A percentile compares a stretch with the other conserved stretches of the same genome.
These are phyloP conservation scores for Penicillium bovifimosum DNA, from an alignment of 495 filamentous ascomycete genomes.

Conservation along the genomic window DNA sequence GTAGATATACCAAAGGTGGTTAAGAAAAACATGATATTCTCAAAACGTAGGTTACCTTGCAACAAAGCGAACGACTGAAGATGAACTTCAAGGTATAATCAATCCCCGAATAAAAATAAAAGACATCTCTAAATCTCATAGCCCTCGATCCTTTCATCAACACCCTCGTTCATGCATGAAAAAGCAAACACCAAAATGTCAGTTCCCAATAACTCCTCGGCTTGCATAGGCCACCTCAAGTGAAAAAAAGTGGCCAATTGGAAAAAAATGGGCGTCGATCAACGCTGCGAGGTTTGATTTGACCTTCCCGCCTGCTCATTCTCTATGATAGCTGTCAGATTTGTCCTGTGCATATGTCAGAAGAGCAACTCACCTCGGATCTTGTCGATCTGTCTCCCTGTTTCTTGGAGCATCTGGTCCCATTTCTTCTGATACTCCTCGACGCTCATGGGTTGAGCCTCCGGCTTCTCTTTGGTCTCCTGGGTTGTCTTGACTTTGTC, in stretches of 20 bases:
- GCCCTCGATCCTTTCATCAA: neutral
- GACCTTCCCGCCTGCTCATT: slow-evolving; percentile 17
- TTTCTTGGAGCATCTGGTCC: slow-evolving; percentile 24
- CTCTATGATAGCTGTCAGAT: slow-evolving; percentile 15
- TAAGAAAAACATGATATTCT: neutral
- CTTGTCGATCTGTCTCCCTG: slow-evolving; percentile 19
- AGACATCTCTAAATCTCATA: neutral
- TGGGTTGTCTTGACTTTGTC: slow-evolving; percentile 6
- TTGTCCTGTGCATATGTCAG: slow-evolving; percentile 15
- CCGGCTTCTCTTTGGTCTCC: neutral
- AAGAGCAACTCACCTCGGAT: slow-evolving; percentile 20
- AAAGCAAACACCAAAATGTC: neutral
- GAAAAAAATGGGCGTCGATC: neutral
- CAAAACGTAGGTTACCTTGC: neutral
- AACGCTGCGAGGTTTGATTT: slow-evolving; percentile 1
- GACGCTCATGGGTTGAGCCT: slow-evolving; percentile 7
- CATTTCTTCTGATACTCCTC: slow-evolving; percentile 23
- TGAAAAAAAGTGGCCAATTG: neutral
- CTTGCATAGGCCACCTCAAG: neutral
- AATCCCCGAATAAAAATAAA: neutral
- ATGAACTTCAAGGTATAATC: neutral
- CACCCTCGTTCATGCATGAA: neutral
- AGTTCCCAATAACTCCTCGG: slow-evolving; percentile 2
- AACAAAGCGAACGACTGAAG: neutral
- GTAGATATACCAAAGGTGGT: neutral